Evolutionary conservation across 1,284 basidiomycete genomes (phyloP).

Genomic region (Trametes sp.): DNA sequence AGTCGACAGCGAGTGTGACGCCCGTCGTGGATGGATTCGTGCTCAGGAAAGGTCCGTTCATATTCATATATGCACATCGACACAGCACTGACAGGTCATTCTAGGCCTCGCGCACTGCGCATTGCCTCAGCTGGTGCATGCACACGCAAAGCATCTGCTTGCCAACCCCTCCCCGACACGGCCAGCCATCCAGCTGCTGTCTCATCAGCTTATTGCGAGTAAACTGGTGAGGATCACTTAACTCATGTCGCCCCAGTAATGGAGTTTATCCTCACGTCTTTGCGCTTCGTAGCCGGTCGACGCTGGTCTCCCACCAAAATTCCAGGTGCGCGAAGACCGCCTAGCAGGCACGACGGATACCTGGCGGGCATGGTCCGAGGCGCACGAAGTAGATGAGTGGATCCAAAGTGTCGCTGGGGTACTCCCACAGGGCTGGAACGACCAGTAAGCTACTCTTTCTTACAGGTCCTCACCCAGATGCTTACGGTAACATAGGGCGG

Average conservation of each 20-base stretch:
- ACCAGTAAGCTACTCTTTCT: slow-evolving; percentile 60
- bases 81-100: background rate
- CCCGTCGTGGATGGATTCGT: slow-evolving; percentile 99
- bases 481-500: slow-evolving; percentile 48
- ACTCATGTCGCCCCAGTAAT: too few species aligned
- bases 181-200: slow-evolving; percentile 67
- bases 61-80: too few species aligned
- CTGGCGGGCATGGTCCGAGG: slow-evolving; percentile 87
- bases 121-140: slow-evolving; percentile 80
- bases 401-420: slow-evolving; percentile 89
- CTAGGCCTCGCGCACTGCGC: slow-evolving; percentile 77
- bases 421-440: slow-evolving; percentile 88
- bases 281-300: slow-evolving; percentile 63
- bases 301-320: slow-evolving; percentile 64
- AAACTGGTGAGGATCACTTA: slow-evolving; percentile 63
- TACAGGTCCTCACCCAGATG: background rate
- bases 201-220: slow-evolving; percentile 89
- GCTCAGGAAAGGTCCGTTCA: slow-evolving; percentile 93
- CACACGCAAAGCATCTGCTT: slow-evolving; percentile 74
- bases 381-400: slow-evolving; percentile 91
- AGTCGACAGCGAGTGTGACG: slow-evolving; percentile 88
- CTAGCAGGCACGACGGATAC: slow-evolving; percentile 75
- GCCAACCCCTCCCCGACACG: slow-evolving; percentile 55
- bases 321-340: slow-evolving; percentile 78
- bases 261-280: background rate